These are phyloP conservation scores for Kodamaea anthophila DNA, from an alignment of 1,139 yeast genomes.

Conservation along the genomic window DNA sequence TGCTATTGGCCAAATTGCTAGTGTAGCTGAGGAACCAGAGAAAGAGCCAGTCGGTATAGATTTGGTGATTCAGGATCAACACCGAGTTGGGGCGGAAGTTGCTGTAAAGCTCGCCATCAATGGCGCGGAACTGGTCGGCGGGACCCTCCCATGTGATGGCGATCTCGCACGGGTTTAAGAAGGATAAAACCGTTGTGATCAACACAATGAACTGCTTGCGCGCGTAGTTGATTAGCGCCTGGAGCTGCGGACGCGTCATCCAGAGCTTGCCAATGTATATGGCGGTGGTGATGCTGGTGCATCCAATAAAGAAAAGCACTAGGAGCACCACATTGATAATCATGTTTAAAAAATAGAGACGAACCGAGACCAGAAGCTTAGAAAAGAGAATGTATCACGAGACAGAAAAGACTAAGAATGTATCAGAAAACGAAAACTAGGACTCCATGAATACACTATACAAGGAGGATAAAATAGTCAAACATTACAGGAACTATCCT, in stretches of 20 bases:
- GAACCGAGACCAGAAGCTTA: too few species aligned
- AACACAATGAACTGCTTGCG: slow-evolving; percentile 46
- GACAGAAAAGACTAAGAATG: too few species aligned
- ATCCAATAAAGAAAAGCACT: slow-evolving; percentile 37
- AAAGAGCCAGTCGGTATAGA: slow-evolving; percentile 91
- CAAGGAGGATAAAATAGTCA: too few species aligned
- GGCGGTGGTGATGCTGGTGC: slow-evolving; percentile 36
- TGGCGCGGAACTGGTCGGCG: slow-evolving; percentile 13
- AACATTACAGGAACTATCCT: too few species aligned
- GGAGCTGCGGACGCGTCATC: slow-evolving; percentile 20
- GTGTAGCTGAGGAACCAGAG: slow-evolving; percentile 85
- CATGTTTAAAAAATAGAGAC: too few species aligned
- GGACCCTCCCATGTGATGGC: slow-evolving; percentile 30
- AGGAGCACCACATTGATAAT: slow-evolving; percentile 21
- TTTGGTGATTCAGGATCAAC: slow-evolving; percentile 80
- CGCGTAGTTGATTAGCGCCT: slow-evolving; percentile 39
- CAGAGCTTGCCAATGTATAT: slow-evolving; percentile 33
- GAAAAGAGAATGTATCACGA: too few species aligned
- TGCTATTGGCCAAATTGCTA: slow-evolving; percentile 52
- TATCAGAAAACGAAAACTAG: too few species aligned
- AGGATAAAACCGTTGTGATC: slow-evolving; percentile 37
- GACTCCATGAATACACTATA: too few species aligned
- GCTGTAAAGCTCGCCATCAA: slow-evolving; percentile 24
- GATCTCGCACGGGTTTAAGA: slow-evolving; percentile 37
- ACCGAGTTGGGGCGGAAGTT: slow-evolving; percentile 48